Percentiles rank a stretch among this genome's conserved stretches.
Conservation (phyloP, 768 basidiomycete species). For the Leccinum arenicola region DNA sequence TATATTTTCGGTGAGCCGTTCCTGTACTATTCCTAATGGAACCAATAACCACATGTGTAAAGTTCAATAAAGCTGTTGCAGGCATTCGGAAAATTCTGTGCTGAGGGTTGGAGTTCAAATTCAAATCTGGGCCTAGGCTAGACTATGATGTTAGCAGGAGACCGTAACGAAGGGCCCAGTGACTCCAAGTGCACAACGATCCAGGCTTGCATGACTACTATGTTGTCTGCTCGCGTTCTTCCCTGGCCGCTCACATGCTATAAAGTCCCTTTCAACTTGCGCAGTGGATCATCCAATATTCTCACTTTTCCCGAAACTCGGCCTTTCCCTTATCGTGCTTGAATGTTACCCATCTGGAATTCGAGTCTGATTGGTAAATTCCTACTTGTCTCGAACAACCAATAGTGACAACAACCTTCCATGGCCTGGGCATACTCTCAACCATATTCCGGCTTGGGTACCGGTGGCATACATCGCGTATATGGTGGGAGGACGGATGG, state of each 20-base stretch:
- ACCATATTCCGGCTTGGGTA: conserved; percentile 2
- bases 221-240: not conserved
- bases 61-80: not conserved
- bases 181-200: not conserved
- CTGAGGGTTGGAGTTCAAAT: not conserved
- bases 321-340: not conserved
- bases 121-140: not conserved
- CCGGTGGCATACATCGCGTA: not conserved
- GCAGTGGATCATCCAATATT: not conserved
- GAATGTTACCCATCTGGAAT: not conserved
- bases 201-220: not conserved
- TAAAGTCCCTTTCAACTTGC: not conserved
- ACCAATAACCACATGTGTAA: not conserved
- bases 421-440: conserved; percentile 1
- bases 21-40: not conserved
- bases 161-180: not conserved
- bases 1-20: not conserved
- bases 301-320: not conserved
- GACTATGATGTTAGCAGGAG: not conserved
- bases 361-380: not conserved
- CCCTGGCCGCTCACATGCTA: not conserved
- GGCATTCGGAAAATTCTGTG: not conserved
- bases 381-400: not conserved
- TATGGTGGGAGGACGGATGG: conserved; percentile 1
- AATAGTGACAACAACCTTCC: not conserved